Evolutionary conservation across 805 yeast genomes (phyloP).

Genomic region (Hanseniaspora singularis): DNA sequence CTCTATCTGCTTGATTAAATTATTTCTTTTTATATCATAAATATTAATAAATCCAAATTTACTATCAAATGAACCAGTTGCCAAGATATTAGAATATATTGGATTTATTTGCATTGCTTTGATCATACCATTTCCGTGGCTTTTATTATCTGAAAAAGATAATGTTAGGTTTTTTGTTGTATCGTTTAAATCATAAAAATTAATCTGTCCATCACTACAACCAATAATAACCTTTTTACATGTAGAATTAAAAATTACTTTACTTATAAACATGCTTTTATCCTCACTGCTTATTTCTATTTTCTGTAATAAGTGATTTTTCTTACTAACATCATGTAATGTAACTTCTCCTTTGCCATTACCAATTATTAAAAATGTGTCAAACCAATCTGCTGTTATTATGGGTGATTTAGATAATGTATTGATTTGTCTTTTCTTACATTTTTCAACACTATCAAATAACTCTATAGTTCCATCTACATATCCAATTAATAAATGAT

Average conservation of each 20-base stretch:
- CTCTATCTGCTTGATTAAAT: conserved; percentile 66
- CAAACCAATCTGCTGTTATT: conserved; percentile 76
- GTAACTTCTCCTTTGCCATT: conserved; percentile 72
- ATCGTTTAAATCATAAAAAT: conserved; percentile 4
- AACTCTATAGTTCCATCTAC: conserved; percentile 78
- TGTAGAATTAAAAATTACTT: background rate
- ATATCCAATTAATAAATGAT: conserved; percentile 70
- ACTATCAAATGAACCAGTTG: conserved; percentile 3
- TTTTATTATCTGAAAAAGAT: background rate
- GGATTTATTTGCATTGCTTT: conserved; percentile 9
- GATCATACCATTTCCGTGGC: background rate
- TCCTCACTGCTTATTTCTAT: background rate
- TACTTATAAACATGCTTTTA: conserved; percentile 1
- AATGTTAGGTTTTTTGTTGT: background rate
- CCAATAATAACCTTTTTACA: background rate
- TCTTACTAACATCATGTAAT: conserved; percentile 81
- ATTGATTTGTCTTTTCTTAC: conserved; percentile 67
- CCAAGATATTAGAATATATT: conserved; percentile 2
- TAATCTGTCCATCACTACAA: conserved; percentile 4
- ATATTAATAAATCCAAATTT: conserved; percentile 8
- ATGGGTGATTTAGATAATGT: conserved; percentile 60
- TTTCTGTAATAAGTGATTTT: conserved; percentile 59
- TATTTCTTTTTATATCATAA: conserved; percentile 4
- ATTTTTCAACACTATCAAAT: conserved; percentile 77
- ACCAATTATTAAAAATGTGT: conserved; percentile 74